phyloP scores from a whole-genome alignment of 495 filamentous ascomycete genomes.

The Hypoxylon intermedium region DNA sequence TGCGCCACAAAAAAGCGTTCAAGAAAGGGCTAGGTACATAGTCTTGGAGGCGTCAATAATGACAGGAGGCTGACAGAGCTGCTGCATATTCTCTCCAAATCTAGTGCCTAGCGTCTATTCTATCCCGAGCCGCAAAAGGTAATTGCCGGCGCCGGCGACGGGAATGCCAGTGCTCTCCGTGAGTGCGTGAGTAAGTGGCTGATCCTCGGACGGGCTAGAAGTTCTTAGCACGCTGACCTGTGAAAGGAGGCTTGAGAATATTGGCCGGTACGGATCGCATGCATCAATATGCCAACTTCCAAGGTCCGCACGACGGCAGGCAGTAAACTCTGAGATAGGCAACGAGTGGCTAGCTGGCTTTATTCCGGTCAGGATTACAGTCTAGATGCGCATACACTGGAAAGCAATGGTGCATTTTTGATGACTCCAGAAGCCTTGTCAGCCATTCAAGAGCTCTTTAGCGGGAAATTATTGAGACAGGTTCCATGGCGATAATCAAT shows the following conservation, averaged over 20 bases:
- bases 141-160: too few species aligned
- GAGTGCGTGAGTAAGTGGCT: neutral
- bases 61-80: neutral
- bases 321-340: too few species aligned
- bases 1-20: neutral
- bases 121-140: slow-evolving; percentile 15
- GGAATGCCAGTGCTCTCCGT: neutral
- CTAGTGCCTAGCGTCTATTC: neutral
- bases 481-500: too few species aligned
- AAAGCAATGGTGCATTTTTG: neutral
- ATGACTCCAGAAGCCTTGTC: neutral
- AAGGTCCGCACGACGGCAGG: too few species aligned
- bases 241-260: slow-evolving; percentile 14
- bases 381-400: too few species aligned
- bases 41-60: neutral
- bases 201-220: neutral
- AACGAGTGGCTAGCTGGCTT: too few species aligned
- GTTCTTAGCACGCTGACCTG: slow-evolving; percentile 1
- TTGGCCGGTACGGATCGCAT: neutral
- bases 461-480: too few species aligned
- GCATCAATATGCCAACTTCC: too few species aligned
- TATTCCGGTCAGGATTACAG: neutral
- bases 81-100: neutral
- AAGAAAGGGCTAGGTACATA: neutral
- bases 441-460: too few species aligned